Base-by-base conservation (phyloP, 2,329 filamentous ascomycete genomes). In the Chaetomium olivaceum region DNA sequence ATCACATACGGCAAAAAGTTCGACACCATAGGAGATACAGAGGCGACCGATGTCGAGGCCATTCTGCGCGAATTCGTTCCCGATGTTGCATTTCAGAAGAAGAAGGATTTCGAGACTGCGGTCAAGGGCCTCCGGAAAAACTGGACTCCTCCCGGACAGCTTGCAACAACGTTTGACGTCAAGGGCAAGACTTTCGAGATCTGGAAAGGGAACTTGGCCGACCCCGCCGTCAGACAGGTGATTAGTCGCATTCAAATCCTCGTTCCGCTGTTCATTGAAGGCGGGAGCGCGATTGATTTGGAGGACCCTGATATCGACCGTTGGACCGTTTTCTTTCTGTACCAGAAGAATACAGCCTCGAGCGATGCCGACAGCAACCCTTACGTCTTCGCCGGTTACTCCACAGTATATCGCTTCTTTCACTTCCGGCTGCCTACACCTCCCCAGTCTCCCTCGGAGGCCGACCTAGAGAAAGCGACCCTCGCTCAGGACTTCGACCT, bases 291-390 rank as follows among this genome's bases (percentile, higher is more conserved):
- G 46, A 88, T 97, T 55, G 76, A 82, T 4, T 77, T 81, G 2
- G 87, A 93, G 48, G 84, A 91, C 61, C 85, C 89, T 0, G 90
- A 93, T 68, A 89, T 87, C 23, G 86, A 93, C 67, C 86, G 94
- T 72, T 99, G 95, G 95, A 93, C 91, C 0, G 80, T 98, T n/a
- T 98, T 93, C 79, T 88, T 97, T 71, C 81, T 97, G 63, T 94
- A 90, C 77, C 86, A 89, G 71, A 90, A 90, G 74, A 85, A 85
- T 67, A 78, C 79, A 4, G 71, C 74, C 1, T 61, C 76, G 1
- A 73, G 75, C 3, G 72, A 77, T 1, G 76, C 82, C 12, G 79
- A 77, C 11, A 81, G 80, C 61, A 83, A 82, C 16, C 80, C 85
- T n/a, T 97, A 97, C 76, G 85, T 87, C 2, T 91, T 99, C 70